Evolutionary conservation across 768 basidiomycete species (phyloP).

Genomic region (Pholiota conissans): DNA sequence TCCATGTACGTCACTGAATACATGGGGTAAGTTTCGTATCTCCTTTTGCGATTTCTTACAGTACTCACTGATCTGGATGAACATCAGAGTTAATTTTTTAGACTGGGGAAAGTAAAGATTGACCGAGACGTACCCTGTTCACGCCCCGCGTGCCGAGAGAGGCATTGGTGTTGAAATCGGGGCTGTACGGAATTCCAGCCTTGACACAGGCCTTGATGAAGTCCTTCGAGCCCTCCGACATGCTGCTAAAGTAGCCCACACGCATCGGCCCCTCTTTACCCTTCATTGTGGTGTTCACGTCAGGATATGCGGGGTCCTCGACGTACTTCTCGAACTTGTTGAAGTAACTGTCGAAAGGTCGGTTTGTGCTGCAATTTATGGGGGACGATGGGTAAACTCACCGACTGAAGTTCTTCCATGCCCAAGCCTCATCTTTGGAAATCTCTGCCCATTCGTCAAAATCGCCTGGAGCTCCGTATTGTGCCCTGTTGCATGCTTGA

Average conservation of each 20-base stretch:
- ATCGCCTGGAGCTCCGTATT: conserved; percentile 66
- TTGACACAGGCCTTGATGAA: conserved; percentile 55
- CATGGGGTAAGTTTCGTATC: not conserved
- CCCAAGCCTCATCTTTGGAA: conserved; percentile 57
- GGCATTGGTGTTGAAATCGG: conserved; percentile 52
- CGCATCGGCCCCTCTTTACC: conserved; percentile 53
- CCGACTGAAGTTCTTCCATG: conserved; percentile 55
- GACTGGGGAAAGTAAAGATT: not conserved
- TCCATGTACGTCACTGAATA: conserved; percentile 65
- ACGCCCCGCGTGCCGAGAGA: conserved; percentile 52
- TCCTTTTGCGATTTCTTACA: not conserved
- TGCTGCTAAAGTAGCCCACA: conserved; percentile 49
- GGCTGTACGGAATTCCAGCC: conserved; percentile 48
- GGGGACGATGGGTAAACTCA: too few relatives aligned
- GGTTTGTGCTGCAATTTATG: not conserved
- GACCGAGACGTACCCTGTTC: conserved; percentile 42
- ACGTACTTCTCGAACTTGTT: conserved; percentile 61
- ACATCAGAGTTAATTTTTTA: not conserved
- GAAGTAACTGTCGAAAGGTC: conserved; percentile 48
- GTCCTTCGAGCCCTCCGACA: conserved; percentile 35
- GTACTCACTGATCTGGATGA: conserved; percentile 29
- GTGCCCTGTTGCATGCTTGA: conserved; percentile 40
- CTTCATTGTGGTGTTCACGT: conserved; percentile 42
- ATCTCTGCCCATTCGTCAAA: conserved; percentile 66
- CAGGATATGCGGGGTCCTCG: conserved; percentile 44